phyloP scores from a whole-genome alignment of 2,329 filamentous ascomycete genomes.

The Alternaria arborescens region DNA sequence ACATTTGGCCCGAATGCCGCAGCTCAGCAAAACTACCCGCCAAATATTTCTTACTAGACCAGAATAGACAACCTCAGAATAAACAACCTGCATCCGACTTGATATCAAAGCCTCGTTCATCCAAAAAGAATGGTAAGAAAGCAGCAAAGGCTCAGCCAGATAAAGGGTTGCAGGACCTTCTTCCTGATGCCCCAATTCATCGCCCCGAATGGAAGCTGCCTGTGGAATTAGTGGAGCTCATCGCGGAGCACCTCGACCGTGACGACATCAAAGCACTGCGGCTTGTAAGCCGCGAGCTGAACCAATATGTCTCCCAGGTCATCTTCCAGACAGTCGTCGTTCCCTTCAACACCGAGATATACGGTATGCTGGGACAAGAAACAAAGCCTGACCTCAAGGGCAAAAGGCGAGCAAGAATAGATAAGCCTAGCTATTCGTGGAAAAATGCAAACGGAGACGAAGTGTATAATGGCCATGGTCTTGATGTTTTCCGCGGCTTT shows the following conservation, averaged over 20 bases:
- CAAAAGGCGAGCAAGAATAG: constrained; percentile 43
- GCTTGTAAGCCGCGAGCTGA: constrained; percentile 68
- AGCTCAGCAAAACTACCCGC: constrained; percentile 37
- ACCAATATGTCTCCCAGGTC: constrained; percentile 64
- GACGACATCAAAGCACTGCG: constrained; percentile 68
- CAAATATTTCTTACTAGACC: constrained; percentile 33
- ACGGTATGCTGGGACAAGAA: constrained; percentile 59
- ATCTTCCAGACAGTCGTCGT: constrained; percentile 72
- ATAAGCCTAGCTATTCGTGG: constrained; percentile 49
- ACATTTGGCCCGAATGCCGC: constrained; percentile 49
- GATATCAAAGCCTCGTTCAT: constrained; percentile 5
- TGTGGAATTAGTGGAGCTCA: constrained; percentile 68
- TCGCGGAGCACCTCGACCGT: constrained; percentile 64
- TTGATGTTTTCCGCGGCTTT: constrained; percentile 69
- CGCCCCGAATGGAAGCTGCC: constrained; percentile 61
- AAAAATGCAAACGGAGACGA: constrained; percentile 55
- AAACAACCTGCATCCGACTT: background rate
- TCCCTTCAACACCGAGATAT: constrained; percentile 71
- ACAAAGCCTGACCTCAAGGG: constrained; percentile 47
- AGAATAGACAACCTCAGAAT: constrained; percentile 1
- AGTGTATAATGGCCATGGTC: constrained; percentile 64
- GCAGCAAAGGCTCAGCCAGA: background rate
- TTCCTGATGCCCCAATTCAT: constrained; percentile 3
- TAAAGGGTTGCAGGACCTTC: background rate
- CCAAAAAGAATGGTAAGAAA: background rate